Percentiles rank a stretch among this genome's conserved stretches.
phyloP scores from a whole-genome alignment of 2,329 filamentous ascomycete genomes.

The Neoascochyta sp. region DNA sequence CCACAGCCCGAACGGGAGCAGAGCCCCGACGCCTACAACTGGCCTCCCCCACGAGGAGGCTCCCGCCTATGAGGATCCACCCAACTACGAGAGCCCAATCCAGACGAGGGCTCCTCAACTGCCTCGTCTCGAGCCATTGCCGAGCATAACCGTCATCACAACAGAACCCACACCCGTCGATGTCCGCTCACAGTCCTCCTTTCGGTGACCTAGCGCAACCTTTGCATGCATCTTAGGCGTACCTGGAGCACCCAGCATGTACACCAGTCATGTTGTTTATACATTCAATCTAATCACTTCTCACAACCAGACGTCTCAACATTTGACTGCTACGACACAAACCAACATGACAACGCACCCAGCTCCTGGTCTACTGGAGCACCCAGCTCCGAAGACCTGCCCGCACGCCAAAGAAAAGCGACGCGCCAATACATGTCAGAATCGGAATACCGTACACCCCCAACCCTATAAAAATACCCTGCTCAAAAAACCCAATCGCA shows the following conservation, averaged over 20 bases:
- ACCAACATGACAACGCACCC: too few relatives aligned
- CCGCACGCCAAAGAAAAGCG: conserved; percentile 23
- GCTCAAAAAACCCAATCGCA: conserved; percentile 30
- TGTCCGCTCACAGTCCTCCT: conserved; percentile 6
- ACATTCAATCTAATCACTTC: too few relatives aligned
- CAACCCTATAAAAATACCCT: conserved; percentile 35
- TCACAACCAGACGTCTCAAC: too few relatives aligned
- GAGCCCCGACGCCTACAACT: conserved; percentile 17
- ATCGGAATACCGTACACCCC: conserved; percentile 33
- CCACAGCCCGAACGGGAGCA: conserved; percentile 23
- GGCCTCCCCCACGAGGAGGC: conserved; percentile 33
- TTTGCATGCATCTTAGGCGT: too few relatives aligned
- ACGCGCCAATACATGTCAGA: conserved; percentile 24
- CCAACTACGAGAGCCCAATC: conserved; percentile 46
- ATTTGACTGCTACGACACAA: too few relatives aligned
- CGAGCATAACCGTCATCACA: conserved; percentile 46
- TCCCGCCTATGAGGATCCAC: conserved; percentile 47
- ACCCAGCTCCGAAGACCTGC: too few relatives aligned
- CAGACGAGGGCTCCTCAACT: conserved; percentile 31
- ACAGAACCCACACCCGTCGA: conserved; percentile 30
- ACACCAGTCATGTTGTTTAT: too few relatives aligned
- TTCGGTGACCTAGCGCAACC: conserved; percentile 9
- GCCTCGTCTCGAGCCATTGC: conserved; percentile 40
- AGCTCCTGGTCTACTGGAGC: too few relatives aligned
- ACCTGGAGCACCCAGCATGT: too few relatives aligned